A percentile compares a stretch with the other conserved stretches of the same genome.
These are phyloP conservation scores for Myriosclerotinia duriaeana DNA, from an alignment of 2,329 filamentous ascomycete species.

Conservation along the genomic window DNA sequence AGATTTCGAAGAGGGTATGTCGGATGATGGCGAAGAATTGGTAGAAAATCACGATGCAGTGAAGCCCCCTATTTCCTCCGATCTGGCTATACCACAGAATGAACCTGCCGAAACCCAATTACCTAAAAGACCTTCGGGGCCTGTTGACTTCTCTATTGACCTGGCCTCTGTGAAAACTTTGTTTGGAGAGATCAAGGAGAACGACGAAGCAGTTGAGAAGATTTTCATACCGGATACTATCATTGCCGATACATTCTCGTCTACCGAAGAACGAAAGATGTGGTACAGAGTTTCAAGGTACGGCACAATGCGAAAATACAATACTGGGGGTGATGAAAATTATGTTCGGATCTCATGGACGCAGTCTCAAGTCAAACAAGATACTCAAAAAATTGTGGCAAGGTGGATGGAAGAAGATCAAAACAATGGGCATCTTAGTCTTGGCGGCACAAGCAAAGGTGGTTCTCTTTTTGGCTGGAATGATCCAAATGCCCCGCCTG, in stretches of 20 bases:
- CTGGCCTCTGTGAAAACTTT: conserved; percentile 34
- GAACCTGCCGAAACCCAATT: neutral
- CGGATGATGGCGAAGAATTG: conserved; percentile 28
- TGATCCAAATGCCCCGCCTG: conserved; percentile 51
- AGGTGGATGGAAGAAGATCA: conserved; percentile 67
- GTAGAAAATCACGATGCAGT: conserved; percentile 20
- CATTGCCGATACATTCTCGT: conserved; percentile 51
- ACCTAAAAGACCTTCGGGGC: conserved; percentile 25
- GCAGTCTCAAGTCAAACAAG: conserved; percentile 53
- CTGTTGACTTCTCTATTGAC: conserved; percentile 35
- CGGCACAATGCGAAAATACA: conserved; percentile 58
- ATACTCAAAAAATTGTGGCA: conserved; percentile 58
- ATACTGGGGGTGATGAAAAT: conserved; percentile 57
- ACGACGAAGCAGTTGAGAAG: conserved; percentile 31
- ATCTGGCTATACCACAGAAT: neutral
- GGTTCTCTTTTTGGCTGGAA: conserved; percentile 60
- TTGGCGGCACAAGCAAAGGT: conserved; percentile 49
- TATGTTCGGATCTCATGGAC: conserved; percentile 60
- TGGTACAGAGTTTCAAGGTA: conserved; percentile 65
- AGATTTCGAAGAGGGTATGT: conserved; percentile 42
- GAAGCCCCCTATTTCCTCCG: neutral
- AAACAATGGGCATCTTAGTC: conserved; percentile 51
- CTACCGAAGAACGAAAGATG: conserved; percentile 58
- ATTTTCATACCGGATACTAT: conserved; percentile 36
- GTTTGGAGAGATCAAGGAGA: conserved; percentile 32